Base-by-base conservation (phyloP, 176 grass and related monocot species). In the Raddia distichophylla region DNA sequence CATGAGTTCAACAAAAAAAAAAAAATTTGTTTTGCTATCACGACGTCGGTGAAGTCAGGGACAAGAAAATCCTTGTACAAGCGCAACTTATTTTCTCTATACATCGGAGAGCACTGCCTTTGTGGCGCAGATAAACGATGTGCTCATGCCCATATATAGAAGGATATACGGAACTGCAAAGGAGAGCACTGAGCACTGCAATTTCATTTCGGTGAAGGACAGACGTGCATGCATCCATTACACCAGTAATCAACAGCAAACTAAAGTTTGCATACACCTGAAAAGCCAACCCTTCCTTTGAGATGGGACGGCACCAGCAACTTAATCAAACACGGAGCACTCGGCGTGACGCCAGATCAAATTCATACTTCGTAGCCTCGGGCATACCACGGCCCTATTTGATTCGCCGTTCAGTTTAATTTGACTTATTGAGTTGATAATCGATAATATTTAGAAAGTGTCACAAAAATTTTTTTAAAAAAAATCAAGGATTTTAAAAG, bases 261-360 rank as follows among this genome's bases (percentile, higher is more conserved):
- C n/a, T n/a, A n/a, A n/a, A n/a, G n/a, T n/a, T n/a, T n/a, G n/a
- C n/a, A n/a, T n/a, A n/a, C n/a, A n/a, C n/a, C n/a, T n/a, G 37
- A 85, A 84, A 85, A 82, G 57, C 18, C 44, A 34, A 13, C 48
- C 45, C 49, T 79, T 60, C 51, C 52, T 80, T 34, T 67, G 37
- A n/a, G n/a, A n/a, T 51, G 60, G 4, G 37, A 40, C 37, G 37
- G 48, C 33, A 79, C 75, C 52, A 83, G 52, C 60, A 43, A 67
- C 54, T 13, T 50, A 67, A 60, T 13, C 47, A 52, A 47, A 60
- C 1, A 19, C 0, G 4, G 17, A 79, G 72, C 61, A 73, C 60
- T 67, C 45, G 33, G 66, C 83, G 52, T 73, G 80, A 47, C 7
- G 13, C 51, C 59, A 83, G 57, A 42, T 40, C 53, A 72, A 64